Evolutionary conservation across 441 rosid species (phyloP), one percentile per base, ranked within the genome.

Genomic region (Gossypium trilobum): DNA sequence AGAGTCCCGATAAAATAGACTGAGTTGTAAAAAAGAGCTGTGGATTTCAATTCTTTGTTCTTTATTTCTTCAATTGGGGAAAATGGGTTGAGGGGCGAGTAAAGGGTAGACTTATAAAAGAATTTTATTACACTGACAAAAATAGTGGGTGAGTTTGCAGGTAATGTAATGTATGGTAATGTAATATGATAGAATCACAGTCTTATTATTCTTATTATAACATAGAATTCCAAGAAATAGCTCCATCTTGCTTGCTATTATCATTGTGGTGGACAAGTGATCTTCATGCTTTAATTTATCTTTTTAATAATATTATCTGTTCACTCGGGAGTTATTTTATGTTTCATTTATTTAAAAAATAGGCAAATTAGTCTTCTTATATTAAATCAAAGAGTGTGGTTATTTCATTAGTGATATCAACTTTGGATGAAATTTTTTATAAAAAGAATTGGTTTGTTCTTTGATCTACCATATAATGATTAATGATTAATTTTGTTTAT

Each of bases 21-120:
- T 60, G 46, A 59, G 58, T 70, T 78, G 84, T 83, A 79, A 78
- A 81, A 77, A 31, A 73, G 80, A 72, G 57, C 62, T 70, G 74
- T 74, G 74, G 76, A 75, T 59, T 61, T 60, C 72, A 31, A 33
- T 17, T 44, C 44, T 42, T 51, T 50, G 22, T 23, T 14, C 1
- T 50, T n/a, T 50, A 50, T 50, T 55, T 20, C 23, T 36, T 39
- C 52, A 39, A 22, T 7, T 7, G 42, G 70, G 22, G 6, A 19
- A 55, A 14, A 9, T 19, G 60, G 54, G 54, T 50, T 36, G 11
- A 5, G 54, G 54, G 5, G 50, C 0, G 4, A 14, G 33, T 33
- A 23, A 46, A 14, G 6, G 39, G 5, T 66, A 23, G 36, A 44
- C 20, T 11, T 44, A 44, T 36, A 17, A 63, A 36, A 36, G 31